A percentile compares a stretch with the other conserved stretches of the same genome.
phyloP scores from a whole-genome alignment of 2,329 filamentous ascomycete genomes.

The Venturia nashicola region DNA sequence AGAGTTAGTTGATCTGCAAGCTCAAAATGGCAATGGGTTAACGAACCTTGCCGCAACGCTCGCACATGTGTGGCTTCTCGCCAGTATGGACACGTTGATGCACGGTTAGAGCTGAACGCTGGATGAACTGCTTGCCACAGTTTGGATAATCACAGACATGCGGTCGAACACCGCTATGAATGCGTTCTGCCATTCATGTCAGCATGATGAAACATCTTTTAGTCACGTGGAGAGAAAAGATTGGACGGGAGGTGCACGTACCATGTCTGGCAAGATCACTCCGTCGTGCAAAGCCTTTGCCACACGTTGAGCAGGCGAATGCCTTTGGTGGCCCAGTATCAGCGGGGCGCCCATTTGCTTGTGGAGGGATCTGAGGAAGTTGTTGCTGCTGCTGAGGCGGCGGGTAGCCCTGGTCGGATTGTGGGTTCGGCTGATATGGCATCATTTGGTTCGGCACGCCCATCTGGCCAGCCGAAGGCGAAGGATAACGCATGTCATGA shows the following conservation, averaged over 20 bases:
- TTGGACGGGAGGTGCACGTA: slow-evolving; percentile 37
- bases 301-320: slow-evolving; percentile 81
- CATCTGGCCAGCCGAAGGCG: slow-evolving; percentile 32
- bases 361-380: slow-evolving; percentile 18
- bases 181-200: slow-evolving; percentile 56
- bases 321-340: slow-evolving; percentile 52
- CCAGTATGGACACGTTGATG: slow-evolving; percentile 93
- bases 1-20: neutral
- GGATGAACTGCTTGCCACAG: slow-evolving; percentile 95
- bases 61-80: slow-evolving; percentile 97
- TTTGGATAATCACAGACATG: slow-evolving; percentile 83
- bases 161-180: slow-evolving; percentile 81
- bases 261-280: slow-evolving; percentile 93
- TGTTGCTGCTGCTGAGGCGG: slow-evolving; percentile 21
- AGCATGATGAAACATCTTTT: neutral
- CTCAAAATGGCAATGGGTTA: neutral
- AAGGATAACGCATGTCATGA: slow-evolving; percentile 42
- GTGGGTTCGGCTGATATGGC: slow-evolving; percentile 38
- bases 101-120: slow-evolving; percentile 88
- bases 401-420: slow-evolving; percentile 11
- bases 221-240: neutral
- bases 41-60: slow-evolving; percentile 81
- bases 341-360: slow-evolving; percentile 26
- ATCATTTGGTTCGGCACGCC: slow-evolving; percentile 41
- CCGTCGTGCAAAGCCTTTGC: slow-evolving; percentile 81